These are phyloP conservation scores for Vanrija pseudolonga DNA, from an alignment of 1,284 basidiomycete genomes.

Conservation along the genomic window DNA sequence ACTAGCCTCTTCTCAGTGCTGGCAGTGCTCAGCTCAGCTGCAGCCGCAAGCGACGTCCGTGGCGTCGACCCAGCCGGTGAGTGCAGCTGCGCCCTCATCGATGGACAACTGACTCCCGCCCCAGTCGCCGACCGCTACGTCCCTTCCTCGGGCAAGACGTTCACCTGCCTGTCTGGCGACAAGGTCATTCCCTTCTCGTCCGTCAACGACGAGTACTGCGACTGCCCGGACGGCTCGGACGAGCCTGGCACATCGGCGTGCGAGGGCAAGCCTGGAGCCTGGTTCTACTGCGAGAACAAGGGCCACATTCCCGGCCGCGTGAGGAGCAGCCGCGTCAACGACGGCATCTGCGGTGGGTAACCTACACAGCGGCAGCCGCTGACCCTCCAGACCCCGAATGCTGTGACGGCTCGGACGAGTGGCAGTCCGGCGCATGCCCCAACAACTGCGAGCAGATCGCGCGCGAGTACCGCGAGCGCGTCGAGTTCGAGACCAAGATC, in stretches of 20 bases:
- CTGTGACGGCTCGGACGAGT: conserved; percentile 97
- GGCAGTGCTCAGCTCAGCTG: conserved; percentile 2
- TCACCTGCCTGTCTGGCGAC: conserved; percentile 43
- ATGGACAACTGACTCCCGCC: neutral
- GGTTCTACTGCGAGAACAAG: conserved; percentile 82
- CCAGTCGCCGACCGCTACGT: conserved; percentile 16
- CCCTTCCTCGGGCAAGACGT: conserved; percentile 11
- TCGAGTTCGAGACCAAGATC: conserved; percentile 68
- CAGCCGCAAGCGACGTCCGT: conserved; percentile 2
- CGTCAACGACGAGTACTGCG: conserved; percentile 93
- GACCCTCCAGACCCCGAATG: conserved; percentile 71
- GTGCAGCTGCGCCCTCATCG: neutral
- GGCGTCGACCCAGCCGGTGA: conserved; percentile 18
- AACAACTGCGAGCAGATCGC: conserved; percentile 77
- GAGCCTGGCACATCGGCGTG: conserved; percentile 93
- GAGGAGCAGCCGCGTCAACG: conserved; percentile 78
- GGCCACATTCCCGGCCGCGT: conserved; percentile 82
- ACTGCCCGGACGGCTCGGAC: conserved; percentile 88
- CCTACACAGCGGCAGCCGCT: neutral
- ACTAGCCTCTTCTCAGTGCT: conserved; percentile 11
- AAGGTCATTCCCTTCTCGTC: conserved; percentile 59
- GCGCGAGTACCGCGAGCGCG: conserved; percentile 61
- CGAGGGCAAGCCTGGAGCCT: conserved; percentile 54
- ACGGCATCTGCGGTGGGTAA: conserved; percentile 84
- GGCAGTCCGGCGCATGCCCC: conserved; percentile 63